These are phyloP conservation scores for Serendipita indica DNA, from an alignment of 768 basidiomycete species.

Conservation along the genomic window DNA sequence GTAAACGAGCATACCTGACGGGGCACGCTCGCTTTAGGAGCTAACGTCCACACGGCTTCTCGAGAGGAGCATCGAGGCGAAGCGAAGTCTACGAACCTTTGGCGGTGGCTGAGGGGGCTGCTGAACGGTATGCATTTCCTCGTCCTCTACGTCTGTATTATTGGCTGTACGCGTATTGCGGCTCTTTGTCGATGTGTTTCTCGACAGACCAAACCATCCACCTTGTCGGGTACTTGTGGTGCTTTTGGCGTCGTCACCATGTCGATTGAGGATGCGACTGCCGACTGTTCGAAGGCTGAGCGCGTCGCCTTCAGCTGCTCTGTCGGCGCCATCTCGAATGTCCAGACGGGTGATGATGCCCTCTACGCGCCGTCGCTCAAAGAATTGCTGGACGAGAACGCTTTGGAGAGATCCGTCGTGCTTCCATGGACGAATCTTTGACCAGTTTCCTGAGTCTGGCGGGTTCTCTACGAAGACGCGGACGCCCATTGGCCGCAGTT, in stretches of 20 bases:
- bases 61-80: not conserved
- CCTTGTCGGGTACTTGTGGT: not conserved
- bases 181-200: not conserved
- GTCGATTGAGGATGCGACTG: not conserved
- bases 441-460: constrained; percentile 7
- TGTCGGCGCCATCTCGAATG: constrained; percentile 10
- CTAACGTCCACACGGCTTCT: not conserved
- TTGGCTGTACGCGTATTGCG: not conserved
- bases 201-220: constrained; percentile 2
- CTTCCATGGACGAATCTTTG: constrained; percentile 10
- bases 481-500: constrained; percentile 10
- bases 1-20: not conserved
- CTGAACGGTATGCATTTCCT: not conserved
- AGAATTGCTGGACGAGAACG: constrained; percentile 12
- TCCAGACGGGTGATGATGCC: constrained; percentile 10
- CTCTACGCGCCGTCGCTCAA: not conserved
- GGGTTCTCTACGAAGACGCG: constrained; percentile 13
- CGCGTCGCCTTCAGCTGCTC: not conserved
- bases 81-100: constrained; percentile 3
- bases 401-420: constrained; percentile 12
- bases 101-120: not conserved
- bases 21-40: not conserved
- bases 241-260: not conserved
- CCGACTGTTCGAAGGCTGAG: constrained; percentile 1
- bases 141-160: not conserved